Base-by-base conservation (phyloP, 805 yeast species). In the Zygosaccharomyces pseudorouxii region DNA sequence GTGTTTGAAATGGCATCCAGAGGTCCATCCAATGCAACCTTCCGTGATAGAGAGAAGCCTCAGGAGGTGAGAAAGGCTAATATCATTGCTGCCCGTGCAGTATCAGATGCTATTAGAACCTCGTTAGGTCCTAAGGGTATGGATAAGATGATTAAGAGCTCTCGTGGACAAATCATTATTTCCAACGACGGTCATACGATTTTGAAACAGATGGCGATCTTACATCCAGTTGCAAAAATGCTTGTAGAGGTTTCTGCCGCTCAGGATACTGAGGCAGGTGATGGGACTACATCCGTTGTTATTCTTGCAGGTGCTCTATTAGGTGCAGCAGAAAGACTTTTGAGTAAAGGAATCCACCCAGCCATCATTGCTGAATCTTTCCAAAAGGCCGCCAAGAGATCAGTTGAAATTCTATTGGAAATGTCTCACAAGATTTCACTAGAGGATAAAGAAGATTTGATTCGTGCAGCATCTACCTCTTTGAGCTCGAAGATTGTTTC, bases 231-330 rank as follows among this genome's bases (percentile, higher is more conserved):
- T 1, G 99, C 99, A 1, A 85, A 89, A 63, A 93, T 93, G 98
- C 74, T 81, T n/a, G 99, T 93, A 39, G 98, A 93, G 65, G 87
- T 93, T 23, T 85, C 96, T 51, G 97, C 90, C 37, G 98, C 99
- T 1, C 99, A 93, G 71, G 99, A 93, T 61, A 86, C 90, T 33
- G 99, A 90, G 69, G 99, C 98, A n/a, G 99, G 99, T 48, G 99
- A 93, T 67, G 99, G 99, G 55, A 93, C 99, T 29, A 93, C 99
- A 0, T 84, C 97, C 2, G 99, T 93, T 28, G 99, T 95, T 25
- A 92, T 93, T 47, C 75, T 93, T 53, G 88, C 97, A 5, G 99
- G 99, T 31, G 92, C 97, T 4, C 71, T 93, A 42, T 74, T 93
- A 47, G 96, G 92, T 27, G 99, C 99, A 14, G 96, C 98, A 47